Percentiles rank a stretch among this genome's conserved stretches.
These are phyloP conservation scores for Mycosphaerella arachidis DNA, from an alignment of 2,329 filamentous ascomycete genomes.

Conservation along the genomic window DNA sequence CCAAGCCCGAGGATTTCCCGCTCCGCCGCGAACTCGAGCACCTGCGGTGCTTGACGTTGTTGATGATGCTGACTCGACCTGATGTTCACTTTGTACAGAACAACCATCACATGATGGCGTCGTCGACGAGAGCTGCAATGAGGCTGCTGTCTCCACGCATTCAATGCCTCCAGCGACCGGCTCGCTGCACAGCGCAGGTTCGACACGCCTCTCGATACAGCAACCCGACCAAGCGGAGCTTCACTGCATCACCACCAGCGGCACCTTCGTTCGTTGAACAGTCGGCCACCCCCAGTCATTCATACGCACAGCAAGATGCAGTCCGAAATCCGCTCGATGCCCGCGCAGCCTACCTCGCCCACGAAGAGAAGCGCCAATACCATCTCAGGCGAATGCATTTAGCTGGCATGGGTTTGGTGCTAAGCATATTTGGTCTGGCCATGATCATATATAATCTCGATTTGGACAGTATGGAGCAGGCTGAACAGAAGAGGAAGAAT, in stretches of 20 bases:
- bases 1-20: neutral
- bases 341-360: slow-evolving; percentile 22
- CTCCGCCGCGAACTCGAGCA: neutral
- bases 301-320: slow-evolving; percentile 4
- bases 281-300: slow-evolving; percentile 4
- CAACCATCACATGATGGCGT: slow-evolving; percentile 19
- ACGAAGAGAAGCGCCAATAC: slow-evolving; percentile 29
- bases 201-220: slow-evolving; percentile 34
- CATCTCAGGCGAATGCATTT: slow-evolving; percentile 34
- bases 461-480: slow-evolving; percentile 30
- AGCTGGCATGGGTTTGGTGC: slow-evolving; percentile 34
- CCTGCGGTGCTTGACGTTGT: neutral
- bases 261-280: slow-evolving; percentile 22
- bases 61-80: neutral
- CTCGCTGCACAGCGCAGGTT: slow-evolving; percentile 18
- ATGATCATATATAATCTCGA: slow-evolving; percentile 32
- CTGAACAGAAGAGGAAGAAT: slow-evolving; percentile 19
- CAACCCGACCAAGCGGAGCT: slow-evolving; percentile 29
- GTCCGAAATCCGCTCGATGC: slow-evolving; percentile 23
- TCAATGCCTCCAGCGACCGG: slow-evolving; percentile 21
- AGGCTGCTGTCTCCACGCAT: slow-evolving; percentile 28
- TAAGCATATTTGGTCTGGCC: slow-evolving; percentile 29
- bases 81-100: neutral
- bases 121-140: slow-evolving; percentile 28
- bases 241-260: slow-evolving; percentile 22